phyloP scores from a whole-genome alignment of 2,329 filamentous ascomycete species.

The Ceratocystis alfenasii region DNA sequence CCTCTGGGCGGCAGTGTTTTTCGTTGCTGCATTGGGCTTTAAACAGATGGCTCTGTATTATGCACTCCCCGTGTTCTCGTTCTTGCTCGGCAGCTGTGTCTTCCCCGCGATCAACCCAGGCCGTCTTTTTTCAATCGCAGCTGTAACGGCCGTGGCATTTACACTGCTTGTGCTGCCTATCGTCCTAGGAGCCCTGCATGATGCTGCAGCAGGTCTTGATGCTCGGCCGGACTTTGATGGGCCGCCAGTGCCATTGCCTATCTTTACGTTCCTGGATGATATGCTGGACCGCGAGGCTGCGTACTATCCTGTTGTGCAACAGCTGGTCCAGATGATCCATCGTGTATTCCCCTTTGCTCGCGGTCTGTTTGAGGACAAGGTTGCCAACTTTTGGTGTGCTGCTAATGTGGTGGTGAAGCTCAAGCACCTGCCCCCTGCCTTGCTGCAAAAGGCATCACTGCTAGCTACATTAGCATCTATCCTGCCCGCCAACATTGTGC shows the following conservation, averaged over 20 bases:
- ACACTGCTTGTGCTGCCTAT: conserved; percentile 64
- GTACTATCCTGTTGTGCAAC: conserved; percentile 64
- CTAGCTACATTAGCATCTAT: conserved; percentile 64
- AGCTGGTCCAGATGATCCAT: conserved; percentile 72
- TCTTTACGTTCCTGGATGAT: conserved; percentile 46
- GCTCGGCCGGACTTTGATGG: conserved; percentile 20
- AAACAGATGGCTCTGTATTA: conserved; percentile 99
- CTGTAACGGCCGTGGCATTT: conserved; percentile 63
- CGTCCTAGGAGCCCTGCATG: conserved; percentile 57
- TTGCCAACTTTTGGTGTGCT: conserved; percentile 96
- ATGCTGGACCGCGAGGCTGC: conserved; percentile 51
- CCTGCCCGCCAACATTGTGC: conserved; percentile 61
- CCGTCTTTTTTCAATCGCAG: conserved; percentile 61
- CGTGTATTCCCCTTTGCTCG: conserved; percentile 92
- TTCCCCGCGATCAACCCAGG: conserved; percentile 56
- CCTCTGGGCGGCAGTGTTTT: conserved; percentile 85
- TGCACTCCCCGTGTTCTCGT: conserved; percentile 83
- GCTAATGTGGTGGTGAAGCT: conserved; percentile 85
- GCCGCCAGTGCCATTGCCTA: conserved; percentile 37
- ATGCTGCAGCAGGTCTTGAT: conserved; percentile 49
- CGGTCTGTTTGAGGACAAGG: conserved; percentile 97
- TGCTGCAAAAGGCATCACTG: conserved; percentile 67
- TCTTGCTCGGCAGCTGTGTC: conserved; percentile 76
- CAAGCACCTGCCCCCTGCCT: conserved; percentile 53
- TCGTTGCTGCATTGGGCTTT: conserved; percentile 86